Conservation (phyloP, 257 asterid genomes). For the Osmanthus fragrans region DNA sequence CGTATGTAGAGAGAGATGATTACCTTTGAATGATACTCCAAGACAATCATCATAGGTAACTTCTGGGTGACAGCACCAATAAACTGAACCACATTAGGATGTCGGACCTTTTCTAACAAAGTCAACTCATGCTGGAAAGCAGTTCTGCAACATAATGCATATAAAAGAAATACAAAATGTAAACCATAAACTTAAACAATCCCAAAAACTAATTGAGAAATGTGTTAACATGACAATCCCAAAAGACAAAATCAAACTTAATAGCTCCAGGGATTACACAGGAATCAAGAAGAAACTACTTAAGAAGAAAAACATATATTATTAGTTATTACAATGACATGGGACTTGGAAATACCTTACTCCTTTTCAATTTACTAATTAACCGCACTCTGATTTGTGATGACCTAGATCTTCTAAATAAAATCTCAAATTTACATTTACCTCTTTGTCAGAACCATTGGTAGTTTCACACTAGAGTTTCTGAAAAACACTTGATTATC, state of each 20-base stretch:
- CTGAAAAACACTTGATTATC: not conserved
- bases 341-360: not conserved
- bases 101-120: slow-evolving; percentile 87
- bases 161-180: slow-evolving; percentile 22
- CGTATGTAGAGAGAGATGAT: slow-evolving; percentile 14
- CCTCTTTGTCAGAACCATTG: not conserved
- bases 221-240: not conserved
- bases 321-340: not conserved
- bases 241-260: not conserved
- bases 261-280: not conserved
- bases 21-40: slow-evolving; percentile 83
- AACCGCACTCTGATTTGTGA: not conserved
- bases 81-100: slow-evolving; percentile 95
- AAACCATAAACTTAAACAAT: not conserved
- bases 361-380: not conserved
- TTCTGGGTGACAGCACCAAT: slow-evolving; percentile 99
- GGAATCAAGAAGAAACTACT: not conserved
- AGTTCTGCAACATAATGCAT: slow-evolving; percentile 55
- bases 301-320: not conserved
- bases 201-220: not conserved
- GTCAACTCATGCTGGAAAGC: slow-evolving; percentile 83
- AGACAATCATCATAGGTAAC: slow-evolving; percentile 92
- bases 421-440: not conserved
- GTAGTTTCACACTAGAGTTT: not conserved
- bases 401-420: not conserved